phyloP scores from a whole-genome alignment of 176 grass and related monocot species.

The Luzula sylvatica region DNA sequence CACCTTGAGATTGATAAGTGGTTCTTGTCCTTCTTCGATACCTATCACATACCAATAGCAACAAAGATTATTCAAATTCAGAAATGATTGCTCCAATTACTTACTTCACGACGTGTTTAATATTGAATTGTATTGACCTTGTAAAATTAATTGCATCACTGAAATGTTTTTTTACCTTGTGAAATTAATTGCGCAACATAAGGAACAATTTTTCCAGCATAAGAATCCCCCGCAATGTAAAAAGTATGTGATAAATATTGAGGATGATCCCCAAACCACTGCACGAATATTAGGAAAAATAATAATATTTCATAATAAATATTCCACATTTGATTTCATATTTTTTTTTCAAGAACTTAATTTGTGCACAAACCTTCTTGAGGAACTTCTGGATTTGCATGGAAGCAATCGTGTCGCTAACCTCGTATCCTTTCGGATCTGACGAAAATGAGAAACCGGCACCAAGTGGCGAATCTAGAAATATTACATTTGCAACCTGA shows the following conservation, averaged over 20 bases:
- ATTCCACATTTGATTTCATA: background rate
- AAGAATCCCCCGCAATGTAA: constrained; percentile 50
- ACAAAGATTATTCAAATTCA: background rate
- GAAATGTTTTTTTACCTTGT: constrained; percentile 20
- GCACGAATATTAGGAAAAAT: background rate
- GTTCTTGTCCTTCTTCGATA: background rate
- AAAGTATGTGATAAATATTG: constrained; percentile 34
- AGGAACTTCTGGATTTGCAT: constrained; percentile 33
- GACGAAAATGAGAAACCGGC: constrained; percentile 53
- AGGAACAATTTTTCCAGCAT: constrained; percentile 33
- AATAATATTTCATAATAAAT: too few relatives aligned
- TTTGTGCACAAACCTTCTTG: constrained; percentile 24
- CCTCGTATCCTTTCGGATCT: constrained; percentile 39
- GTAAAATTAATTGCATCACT: background rate
- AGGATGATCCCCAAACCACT: constrained; percentile 47
- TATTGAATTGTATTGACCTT: too few relatives aligned
- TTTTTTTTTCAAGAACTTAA: background rate
- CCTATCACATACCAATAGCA: background rate
- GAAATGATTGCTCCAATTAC: background rate
- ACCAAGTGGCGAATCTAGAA: constrained; percentile 63
- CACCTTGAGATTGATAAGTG: constrained; percentile 13
- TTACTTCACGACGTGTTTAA: background rate
- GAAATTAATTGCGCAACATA: constrained; percentile 31
- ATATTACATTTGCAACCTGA: constrained; percentile 46
- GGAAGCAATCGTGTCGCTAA: constrained; percentile 22